Conservation (phyloP, 345 rosid genomes). For the Eucalyptus polybractea region DNA sequence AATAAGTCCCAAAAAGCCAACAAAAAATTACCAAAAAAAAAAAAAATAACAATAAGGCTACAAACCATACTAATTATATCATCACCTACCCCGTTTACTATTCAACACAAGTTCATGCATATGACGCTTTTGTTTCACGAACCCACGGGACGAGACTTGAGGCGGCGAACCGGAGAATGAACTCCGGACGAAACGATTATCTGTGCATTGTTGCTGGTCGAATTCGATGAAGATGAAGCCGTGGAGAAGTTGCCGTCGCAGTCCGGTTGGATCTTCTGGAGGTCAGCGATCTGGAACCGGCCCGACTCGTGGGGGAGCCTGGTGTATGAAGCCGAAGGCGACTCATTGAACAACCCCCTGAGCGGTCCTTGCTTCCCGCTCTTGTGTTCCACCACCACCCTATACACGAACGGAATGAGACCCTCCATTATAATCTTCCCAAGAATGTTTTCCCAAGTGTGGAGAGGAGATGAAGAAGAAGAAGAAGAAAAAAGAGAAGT, state of each 20-base stretch:
- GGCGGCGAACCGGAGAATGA: neutral
- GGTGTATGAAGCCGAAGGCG: neutral
- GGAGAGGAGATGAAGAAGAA: neutral
- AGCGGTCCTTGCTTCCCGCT: neutral
- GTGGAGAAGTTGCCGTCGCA: neutral
- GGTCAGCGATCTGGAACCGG: neutral
- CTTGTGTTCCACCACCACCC: neutral
- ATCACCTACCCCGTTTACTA: neutral
- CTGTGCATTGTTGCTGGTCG: neutral
- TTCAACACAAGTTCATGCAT: neutral
- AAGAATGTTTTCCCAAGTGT: neutral
- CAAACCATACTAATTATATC: neutral
- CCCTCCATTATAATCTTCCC: neutral
- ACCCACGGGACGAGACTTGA: neutral
- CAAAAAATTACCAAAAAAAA: neutral
- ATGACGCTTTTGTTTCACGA: neutral
- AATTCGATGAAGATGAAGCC: neutral
- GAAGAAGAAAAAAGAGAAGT: neutral
- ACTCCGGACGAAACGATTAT: neutral
- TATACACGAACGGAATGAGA: constrained; percentile 1
- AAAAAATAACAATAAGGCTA: neutral
- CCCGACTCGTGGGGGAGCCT: neutral
- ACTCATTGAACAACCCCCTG: neutral
- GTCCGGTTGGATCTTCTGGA: neutral
- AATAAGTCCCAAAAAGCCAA: neutral